Evolutionary conservation across 139 green algal species (phyloP).

Genomic region (Coelastrella sp.): DNA sequence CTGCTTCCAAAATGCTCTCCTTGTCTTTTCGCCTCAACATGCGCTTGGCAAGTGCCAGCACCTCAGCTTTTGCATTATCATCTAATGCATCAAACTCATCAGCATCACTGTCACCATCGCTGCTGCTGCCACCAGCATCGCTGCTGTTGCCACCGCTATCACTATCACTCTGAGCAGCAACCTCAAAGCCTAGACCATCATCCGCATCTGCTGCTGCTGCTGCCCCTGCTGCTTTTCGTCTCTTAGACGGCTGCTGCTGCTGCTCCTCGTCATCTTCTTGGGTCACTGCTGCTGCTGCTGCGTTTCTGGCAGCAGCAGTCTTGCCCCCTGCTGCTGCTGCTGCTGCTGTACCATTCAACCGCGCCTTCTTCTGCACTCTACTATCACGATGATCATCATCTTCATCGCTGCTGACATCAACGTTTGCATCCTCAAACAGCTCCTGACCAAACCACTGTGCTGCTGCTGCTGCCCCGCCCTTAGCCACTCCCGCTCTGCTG

Average conservation of each 20-base stretch:
- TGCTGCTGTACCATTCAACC: slow-evolving; percentile 44
- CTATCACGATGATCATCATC: slow-evolving; percentile 24
- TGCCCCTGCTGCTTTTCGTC: slow-evolving; percentile 47
- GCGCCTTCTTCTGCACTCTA: not conserved
- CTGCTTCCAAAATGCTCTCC: slow-evolving; percentile 92
- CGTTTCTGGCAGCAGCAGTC: not conserved
- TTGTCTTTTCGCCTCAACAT: slow-evolving; percentile 85
- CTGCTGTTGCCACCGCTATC: slow-evolving; percentile 21
- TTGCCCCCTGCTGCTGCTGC: slow-evolving; percentile 7
- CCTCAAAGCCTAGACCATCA: not conserved
- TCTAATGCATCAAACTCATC: slow-evolving; percentile 78
- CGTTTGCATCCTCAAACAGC: slow-evolving; percentile 75
- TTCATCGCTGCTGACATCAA: slow-evolving; percentile 58
- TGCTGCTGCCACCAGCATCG: slow-evolving; percentile 29
- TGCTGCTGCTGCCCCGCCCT: slow-evolving; percentile 65
- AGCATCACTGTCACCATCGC: slow-evolving; percentile 61
- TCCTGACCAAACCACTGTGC: slow-evolving; percentile 92
- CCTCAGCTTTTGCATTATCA: slow-evolving; percentile 75
- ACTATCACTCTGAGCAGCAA: not conserved
- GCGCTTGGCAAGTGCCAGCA: slow-evolving; percentile 88
- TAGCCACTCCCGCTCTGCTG: slow-evolving; percentile 63
- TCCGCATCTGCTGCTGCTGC: slow-evolving; percentile 5
- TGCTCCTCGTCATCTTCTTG: slow-evolving; percentile 3
- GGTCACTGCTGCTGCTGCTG: slow-evolving; percentile 20
- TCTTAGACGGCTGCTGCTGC: slow-evolving; percentile 63